Evolutionary conservation across 2,329 filamentous ascomycete species (phyloP).

Genomic region (Beauveria sp.): DNA sequence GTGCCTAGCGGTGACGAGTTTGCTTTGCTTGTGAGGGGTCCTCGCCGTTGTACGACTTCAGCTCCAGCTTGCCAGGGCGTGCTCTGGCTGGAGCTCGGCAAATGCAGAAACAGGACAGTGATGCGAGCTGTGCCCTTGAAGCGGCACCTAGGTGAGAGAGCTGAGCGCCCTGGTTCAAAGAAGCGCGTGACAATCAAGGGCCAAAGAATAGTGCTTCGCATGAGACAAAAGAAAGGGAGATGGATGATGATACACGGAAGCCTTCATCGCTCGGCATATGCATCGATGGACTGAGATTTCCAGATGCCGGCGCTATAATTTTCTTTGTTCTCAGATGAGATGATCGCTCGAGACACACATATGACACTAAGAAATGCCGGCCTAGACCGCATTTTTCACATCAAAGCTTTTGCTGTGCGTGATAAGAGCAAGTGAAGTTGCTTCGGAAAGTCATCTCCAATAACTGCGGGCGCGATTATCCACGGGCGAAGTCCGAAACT

Average conservation of each 20-base stretch:
- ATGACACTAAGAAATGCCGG: neutral
- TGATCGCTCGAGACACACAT: neutral
- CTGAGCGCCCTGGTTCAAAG: neutral
- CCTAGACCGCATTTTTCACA: neutral
- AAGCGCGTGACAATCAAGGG: neutral
- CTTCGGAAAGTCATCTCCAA: neutral
- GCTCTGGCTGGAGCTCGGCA: neutral
- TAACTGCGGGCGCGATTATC: neutral
- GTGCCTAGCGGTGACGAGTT: too few species aligned
- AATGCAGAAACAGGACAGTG: neutral
- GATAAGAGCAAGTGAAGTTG: neutral
- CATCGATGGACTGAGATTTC: neutral
- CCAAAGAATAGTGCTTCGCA: neutral
- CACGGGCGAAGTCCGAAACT: neutral
- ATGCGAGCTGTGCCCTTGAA: neutral
- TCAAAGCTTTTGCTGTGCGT: neutral
- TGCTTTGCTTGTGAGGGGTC: neutral
- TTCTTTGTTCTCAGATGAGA: neutral
- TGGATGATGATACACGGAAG: neutral
- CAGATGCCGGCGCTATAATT: conserved; percentile 5
- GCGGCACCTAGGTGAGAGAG: neutral
- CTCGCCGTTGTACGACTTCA: neutral
- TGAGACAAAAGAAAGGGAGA: neutral
- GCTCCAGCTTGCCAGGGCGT: neutral
- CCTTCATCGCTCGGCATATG: conserved; percentile 1